Evolutionary conservation across 345 rosid species (phyloP).

Genomic region (Eucalyptus cloeziana): DNA sequence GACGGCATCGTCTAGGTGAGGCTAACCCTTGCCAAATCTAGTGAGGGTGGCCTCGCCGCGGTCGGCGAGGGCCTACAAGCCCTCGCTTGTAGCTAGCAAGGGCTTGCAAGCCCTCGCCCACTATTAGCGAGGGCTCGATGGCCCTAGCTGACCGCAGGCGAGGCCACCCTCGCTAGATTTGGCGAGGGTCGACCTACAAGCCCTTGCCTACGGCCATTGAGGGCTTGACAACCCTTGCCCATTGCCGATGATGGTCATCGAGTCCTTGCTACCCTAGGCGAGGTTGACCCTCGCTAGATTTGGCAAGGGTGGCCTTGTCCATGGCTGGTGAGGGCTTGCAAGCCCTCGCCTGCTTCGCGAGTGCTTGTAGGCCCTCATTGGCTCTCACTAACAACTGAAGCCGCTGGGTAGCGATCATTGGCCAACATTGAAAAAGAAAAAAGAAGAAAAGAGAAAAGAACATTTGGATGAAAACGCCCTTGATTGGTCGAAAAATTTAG

Average conservation of each 20-base stretch:
- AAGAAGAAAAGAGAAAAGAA: no score
- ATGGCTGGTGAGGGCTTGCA: rapidly evolving
- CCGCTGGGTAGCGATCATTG: rapidly evolving
- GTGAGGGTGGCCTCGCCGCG: rapidly evolving
- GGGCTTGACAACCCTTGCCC: no score
- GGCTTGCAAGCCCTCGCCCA: no score
- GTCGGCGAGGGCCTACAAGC: no score
- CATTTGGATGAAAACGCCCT: no score
- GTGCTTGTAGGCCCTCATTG: rapidly evolving
- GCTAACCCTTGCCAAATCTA: rapidly evolving
- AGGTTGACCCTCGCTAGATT: rapidly evolving
- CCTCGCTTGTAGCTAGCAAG: rapidly evolving
- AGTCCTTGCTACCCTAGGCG: rapidly evolving
- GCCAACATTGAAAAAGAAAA: no score
- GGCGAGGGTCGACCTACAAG: rapidly evolving
- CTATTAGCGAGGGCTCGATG: rapidly evolving
- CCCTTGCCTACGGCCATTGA: rapidly evolving
- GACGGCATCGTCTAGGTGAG: no score
- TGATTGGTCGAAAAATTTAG: rapidly evolving
- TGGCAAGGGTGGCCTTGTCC: no score
- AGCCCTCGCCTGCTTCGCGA: rapidly evolving
- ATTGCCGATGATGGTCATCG: rapidly evolving
- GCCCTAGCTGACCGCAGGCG: rapidly evolving
- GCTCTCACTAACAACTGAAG: rapidly evolving
- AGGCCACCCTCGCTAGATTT: no score